Evolutionary conservation across 2,329 filamentous ascomycete species (phyloP).

Genomic region (Fusarium hostae): DNA sequence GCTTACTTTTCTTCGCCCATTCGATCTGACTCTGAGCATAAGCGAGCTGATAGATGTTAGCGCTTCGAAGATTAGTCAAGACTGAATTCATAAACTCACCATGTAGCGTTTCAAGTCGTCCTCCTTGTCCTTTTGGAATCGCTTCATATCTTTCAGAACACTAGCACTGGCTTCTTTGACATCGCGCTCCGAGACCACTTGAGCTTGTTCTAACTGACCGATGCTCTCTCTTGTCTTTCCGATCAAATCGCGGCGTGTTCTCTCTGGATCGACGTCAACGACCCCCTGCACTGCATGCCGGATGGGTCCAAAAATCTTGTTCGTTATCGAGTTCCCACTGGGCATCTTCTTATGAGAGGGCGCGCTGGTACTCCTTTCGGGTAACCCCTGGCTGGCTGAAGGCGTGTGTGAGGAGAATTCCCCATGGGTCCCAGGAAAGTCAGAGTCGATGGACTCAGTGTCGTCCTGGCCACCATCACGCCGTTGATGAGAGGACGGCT

Average conservation of each 20-base stretch:
- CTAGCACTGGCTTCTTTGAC: conserved; percentile 92
- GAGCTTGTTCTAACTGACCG: conserved; percentile 86
- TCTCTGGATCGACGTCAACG: conserved; percentile 94
- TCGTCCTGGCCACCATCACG: conserved; percentile 75
- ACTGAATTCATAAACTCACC: conserved; percentile 67
- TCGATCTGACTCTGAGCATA: conserved; percentile 94
- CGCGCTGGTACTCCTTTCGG: conserved; percentile 61
- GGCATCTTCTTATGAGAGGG: conserved; percentile 78
- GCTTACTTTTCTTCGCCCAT: conserved; percentile 90
- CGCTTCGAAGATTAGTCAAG: neutral
- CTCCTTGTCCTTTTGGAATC: conserved; percentile 96
- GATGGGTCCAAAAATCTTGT: conserved; percentile 93
- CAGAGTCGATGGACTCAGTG: conserved; percentile 91
- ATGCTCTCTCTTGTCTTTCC: conserved; percentile 94
- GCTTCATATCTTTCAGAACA: conserved; percentile 87
- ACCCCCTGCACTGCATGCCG: conserved; percentile 97
- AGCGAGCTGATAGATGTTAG: conserved; percentile 71
- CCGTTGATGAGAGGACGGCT: conserved; percentile 60
- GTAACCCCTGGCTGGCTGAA: conserved; percentile 79
- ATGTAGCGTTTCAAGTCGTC: conserved; percentile 94
- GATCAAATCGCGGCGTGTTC: conserved; percentile 90
- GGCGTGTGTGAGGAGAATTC: conserved; percentile 71
- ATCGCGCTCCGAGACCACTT: conserved; percentile 88
- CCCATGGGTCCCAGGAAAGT: conserved; percentile 90
- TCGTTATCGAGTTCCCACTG: conserved; percentile 90